phyloP scores from a whole-genome alignment of 768 basidiomycete species.

The Pleurotus platypus region DNA sequence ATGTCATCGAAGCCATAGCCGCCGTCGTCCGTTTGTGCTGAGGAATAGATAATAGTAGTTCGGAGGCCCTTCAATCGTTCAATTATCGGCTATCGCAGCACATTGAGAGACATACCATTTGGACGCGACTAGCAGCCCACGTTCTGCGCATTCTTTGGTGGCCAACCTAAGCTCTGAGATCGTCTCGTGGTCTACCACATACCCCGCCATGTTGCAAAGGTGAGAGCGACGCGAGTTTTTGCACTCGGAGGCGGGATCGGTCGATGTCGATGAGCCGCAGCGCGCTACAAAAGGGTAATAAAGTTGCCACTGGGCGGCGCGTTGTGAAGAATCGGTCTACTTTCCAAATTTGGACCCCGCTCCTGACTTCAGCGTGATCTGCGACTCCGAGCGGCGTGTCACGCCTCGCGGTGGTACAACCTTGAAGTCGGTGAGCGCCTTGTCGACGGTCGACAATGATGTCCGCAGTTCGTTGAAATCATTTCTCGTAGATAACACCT shows the following conservation, averaged over 20 bases:
- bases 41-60: constrained; percentile 64
- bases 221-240: not conserved
- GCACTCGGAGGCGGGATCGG: not conserved
- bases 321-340: too few species aligned
- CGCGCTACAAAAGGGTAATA: not conserved
- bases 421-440: too few species aligned
- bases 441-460: too few species aligned
- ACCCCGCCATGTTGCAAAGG: not conserved
- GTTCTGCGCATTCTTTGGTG: constrained; percentile 68
- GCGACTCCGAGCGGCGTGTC: too few species aligned
- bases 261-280: not conserved
- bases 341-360: too few species aligned
- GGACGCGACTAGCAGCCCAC: constrained; percentile 65
- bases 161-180: constrained; percentile 57
- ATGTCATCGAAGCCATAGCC: constrained; percentile 23
- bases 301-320: not conserved
- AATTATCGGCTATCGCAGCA: constrained; percentile 11
- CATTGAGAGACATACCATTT: constrained; percentile 58
- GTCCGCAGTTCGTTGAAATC: not conserved
- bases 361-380: too few species aligned
- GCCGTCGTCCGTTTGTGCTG: constrained; percentile 34
- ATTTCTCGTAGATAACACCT: not conserved
- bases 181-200: constrained; percentile 42
- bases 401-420: too few species aligned
- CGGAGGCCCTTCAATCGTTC: constrained; percentile 58